A percentile compares a stretch with the other conserved stretches of the same genome.
These are phyloP conservation scores for Nicotiana otophora DNA, from an alignment of 257 asterid genomes.

Conservation along the genomic window DNA sequence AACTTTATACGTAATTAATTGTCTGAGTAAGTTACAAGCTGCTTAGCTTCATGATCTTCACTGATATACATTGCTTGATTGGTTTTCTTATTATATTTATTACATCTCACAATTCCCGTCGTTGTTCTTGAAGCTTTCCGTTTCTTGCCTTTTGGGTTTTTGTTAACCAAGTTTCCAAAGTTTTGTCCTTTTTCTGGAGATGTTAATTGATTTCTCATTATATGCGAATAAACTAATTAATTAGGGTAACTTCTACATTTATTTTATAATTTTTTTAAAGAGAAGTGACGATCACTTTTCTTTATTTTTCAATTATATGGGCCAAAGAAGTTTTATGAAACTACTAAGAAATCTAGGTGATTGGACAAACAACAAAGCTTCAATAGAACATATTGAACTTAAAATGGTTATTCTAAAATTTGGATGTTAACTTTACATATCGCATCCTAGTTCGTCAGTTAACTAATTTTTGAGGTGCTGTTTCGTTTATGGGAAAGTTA, in stretches of 20 bases:
- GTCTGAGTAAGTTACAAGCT: neutral
- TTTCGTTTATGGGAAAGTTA: neutral
- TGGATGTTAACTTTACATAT: neutral
- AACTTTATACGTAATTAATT: neutral
- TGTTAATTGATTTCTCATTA: neutral
- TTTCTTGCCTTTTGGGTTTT: neutral
- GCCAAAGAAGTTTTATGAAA: neutral
- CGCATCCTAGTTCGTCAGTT: too few relatives aligned
- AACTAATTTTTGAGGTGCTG: neutral
- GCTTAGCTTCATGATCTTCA: neutral
- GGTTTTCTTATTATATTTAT: too few relatives aligned
- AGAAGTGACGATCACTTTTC: neutral
- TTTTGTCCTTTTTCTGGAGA: neutral
- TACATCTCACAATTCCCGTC: neutral
- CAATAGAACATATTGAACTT: neutral
- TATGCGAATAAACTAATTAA: neutral
- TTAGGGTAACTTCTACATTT: neutral
- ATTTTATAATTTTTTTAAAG: too few relatives aligned
- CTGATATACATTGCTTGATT: neutral
- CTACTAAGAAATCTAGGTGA: neutral
- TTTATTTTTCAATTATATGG: too few relatives aligned
- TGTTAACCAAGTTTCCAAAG: neutral
- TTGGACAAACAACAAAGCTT: neutral
- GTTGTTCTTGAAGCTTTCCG: neutral
- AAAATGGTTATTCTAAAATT: neutral